Base-by-base conservation (phyloP, 2,329 filamentous ascomycete species). In the Fusarium odoratissimum region DNA sequence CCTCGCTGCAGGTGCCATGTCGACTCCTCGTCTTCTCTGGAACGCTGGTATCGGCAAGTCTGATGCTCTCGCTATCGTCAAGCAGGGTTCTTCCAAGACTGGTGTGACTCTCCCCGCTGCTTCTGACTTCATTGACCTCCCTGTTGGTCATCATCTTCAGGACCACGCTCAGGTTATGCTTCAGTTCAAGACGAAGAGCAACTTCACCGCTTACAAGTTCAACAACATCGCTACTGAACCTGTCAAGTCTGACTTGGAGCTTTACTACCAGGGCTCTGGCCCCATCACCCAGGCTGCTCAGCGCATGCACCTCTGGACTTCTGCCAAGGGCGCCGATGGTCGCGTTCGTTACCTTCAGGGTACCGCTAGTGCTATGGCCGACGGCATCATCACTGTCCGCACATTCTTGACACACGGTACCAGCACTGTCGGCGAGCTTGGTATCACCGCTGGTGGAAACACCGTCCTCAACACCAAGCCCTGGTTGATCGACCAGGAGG, bases 11-110 rank as follows among this genome's bases (percentile, higher is more conserved):
- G 92, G 92, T 56, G 84, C 91, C 6, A 73, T 77, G 76, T 72
- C 74, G 85, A 71, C 63, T 6, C 76, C 73, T 2, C 67, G 72
- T 42, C 69, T 75, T 33, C 67, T 75, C 37, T 75, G 75, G 69
- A 75, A 71, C 79, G 80, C 80, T 48, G 84, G 91, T 75, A 93
- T 92, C 72, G 92, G 91, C 12, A 90, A 90, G 30, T 81, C 82
- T 81, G 85, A 89, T 83, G 83, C 92, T 67, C 81, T 91, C 16
- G 78, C 83, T 8, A 78, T 89, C 14, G 87, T 90, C 45, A 81
- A 86, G 62, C 79, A 75, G 33, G 76, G 76, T 8, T 66, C 73
- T 40, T 31, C 75, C 44, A 86, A 84, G 3, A 80, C 79, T 0
- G 88, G 90, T 69, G 87, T 83, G 5, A 85, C 83, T 10, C 88